Conservation (phyloP, 2,329 filamentous ascomycete genomes). For the Cercospora nicotianae region DNA sequence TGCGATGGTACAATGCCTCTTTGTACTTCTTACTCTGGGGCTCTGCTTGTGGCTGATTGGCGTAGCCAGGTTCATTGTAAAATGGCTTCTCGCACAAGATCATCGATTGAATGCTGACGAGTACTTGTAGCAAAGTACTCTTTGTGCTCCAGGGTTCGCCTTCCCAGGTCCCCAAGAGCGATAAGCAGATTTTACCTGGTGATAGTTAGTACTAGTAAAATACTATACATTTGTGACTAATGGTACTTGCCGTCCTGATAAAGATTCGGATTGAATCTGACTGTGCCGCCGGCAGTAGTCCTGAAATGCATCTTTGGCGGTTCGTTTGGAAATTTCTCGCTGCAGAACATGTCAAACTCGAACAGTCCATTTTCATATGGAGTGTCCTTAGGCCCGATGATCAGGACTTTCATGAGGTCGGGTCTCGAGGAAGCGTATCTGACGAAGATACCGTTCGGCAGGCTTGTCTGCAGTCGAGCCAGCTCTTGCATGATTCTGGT, state of each 20-base stretch:
- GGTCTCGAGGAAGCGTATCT: conserved; percentile 58
- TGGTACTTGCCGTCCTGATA: conserved; percentile 52
- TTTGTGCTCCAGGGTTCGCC: conserved; percentile 49
- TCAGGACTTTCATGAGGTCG: conserved; percentile 58
- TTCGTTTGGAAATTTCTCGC: conserved; percentile 47
- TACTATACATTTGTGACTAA: not conserved
- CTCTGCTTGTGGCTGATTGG: not conserved
- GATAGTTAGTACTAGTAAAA: not conserved
- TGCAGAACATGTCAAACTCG: conserved; percentile 57
- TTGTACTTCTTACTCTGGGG: conserved; percentile 36
- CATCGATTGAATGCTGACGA: conserved; percentile 59
- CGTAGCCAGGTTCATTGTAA: conserved; percentile 54
- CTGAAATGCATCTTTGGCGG: conserved; percentile 57
- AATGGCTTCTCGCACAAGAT: conserved; percentile 56
- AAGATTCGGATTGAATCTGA: conserved; percentile 60
- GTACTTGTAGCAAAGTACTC: conserved; percentile 54
- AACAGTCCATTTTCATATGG: conserved; percentile 62
- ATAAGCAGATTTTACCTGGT: conserved; percentile 54
- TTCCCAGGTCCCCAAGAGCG: conserved; percentile 59
- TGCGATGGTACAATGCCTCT: conserved; percentile 30
- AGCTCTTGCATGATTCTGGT: conserved; percentile 56
- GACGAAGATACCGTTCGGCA: conserved; percentile 58
- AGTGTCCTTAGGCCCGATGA: conserved; percentile 58
- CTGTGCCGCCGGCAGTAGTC: conserved; percentile 51
- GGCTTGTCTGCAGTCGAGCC: conserved; percentile 49